Percentiles rank a stretch among this genome's conserved stretches.
Evolutionary conservation across 805 yeast genomes (phyloP).

Genomic region (Saccharomyces jurei): DNA sequence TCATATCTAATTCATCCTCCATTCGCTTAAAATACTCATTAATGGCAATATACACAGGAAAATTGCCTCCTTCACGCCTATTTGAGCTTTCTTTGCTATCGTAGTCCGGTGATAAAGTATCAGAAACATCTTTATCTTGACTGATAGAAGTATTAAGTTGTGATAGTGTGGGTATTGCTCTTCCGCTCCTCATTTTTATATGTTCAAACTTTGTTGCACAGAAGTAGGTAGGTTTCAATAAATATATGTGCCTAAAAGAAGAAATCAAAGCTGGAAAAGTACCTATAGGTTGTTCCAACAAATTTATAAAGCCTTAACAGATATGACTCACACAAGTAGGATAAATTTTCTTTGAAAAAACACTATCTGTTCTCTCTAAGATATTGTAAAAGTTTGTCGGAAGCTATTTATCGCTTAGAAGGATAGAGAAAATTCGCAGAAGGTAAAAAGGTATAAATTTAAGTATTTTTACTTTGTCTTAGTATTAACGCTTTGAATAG

Average conservation of each 20-base stretch:
- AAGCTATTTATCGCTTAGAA: background rate
- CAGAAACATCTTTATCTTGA: slow-evolving; percentile 3
- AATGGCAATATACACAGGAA: slow-evolving; percentile 47
- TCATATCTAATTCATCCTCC: slow-evolving; percentile 80
- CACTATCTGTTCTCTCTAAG: background rate
- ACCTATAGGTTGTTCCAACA: background rate
- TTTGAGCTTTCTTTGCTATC: slow-evolving; percentile 6
- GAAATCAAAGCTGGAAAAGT: background rate
- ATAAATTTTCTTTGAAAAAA: background rate
- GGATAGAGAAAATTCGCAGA: background rate
- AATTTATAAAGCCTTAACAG: background rate
- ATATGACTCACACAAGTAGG: background rate
- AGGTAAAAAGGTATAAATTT: background rate
- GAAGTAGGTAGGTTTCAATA: background rate
- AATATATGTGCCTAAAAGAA: background rate
- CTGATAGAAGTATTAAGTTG: slow-evolving; percentile 13
- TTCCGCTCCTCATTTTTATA: background rate
- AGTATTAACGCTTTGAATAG: background rate
- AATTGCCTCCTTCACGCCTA: slow-evolving; percentile 7
- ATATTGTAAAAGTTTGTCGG: background rate
- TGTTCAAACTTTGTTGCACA: background rate
- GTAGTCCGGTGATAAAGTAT: slow-evolving; percentile 3
- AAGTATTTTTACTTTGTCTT: too few species aligned
- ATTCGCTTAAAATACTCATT: slow-evolving; percentile 82
- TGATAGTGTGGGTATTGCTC: slow-evolving; percentile 9